Evolutionary conservation across 768 basidiomycete species (phyloP).

Genomic region (Lanmaoa pseudosensibilis): DNA sequence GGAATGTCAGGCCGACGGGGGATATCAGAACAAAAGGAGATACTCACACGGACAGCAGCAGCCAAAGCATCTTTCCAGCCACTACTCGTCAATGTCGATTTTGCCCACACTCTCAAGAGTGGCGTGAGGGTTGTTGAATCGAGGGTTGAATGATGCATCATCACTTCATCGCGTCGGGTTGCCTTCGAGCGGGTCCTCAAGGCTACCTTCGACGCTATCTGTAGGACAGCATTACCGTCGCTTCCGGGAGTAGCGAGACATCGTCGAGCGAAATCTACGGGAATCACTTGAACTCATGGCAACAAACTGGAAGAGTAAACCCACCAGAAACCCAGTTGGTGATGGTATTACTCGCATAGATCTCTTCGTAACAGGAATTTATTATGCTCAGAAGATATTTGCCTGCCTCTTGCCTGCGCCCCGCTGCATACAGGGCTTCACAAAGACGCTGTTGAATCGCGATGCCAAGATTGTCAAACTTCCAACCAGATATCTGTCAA

Average conservation of each 20-base stretch:
- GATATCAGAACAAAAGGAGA: background rate
- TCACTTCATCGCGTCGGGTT: background rate
- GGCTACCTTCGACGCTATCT: no score
- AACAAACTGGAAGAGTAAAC: background rate
- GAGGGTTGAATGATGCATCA: background rate
- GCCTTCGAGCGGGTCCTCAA: no score
- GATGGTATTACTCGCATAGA: background rate
- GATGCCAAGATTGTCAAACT: background rate
- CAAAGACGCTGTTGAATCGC: background rate
- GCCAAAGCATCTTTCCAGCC: background rate
- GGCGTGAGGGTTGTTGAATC: background rate
- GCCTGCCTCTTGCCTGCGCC: background rate
- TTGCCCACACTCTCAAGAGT: constrained; percentile 6
- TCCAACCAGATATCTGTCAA: constrained; percentile 12
- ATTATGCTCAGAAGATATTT: background rate
- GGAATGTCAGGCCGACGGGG: no score
- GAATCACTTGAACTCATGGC: background rate
- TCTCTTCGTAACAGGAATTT: background rate
- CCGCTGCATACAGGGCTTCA: background rate
- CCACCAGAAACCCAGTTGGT: background rate
- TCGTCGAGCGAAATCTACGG: background rate
- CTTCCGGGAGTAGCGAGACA: background rate
- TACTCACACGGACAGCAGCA: background rate
- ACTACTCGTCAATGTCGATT: background rate
- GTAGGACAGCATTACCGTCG: no score